Conservation (phyloP, 78 protist genomes). For the Polysphondylium violaceum region DNA sequence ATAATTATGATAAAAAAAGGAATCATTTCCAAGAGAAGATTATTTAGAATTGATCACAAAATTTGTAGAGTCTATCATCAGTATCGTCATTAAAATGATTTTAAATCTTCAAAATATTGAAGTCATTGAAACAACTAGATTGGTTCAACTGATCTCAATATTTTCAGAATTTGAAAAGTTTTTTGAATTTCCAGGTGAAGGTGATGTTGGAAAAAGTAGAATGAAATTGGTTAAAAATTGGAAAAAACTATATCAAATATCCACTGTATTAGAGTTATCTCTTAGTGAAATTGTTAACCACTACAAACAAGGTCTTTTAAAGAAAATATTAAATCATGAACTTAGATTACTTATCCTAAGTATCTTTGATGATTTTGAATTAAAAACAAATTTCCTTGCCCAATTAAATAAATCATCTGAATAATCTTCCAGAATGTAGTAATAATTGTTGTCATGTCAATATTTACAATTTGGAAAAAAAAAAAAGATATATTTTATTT, state of each 20-base stretch:
- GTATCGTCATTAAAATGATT: conserved; percentile 35
- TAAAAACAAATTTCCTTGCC: conserved; percentile 29
- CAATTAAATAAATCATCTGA: conserved; percentile 18
- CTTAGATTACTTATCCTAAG: conserved; percentile 21
- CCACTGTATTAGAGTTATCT: conserved; percentile 41
- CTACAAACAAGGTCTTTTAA: conserved; percentile 32
- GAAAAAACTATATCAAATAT: conserved; percentile 62
- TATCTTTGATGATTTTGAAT: conserved; percentile 64
- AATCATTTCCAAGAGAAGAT: conserved; percentile 40
- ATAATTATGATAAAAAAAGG: not conserved
- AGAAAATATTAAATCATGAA: conserved; percentile 31
- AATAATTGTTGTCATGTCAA: not conserved
- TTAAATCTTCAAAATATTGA: conserved; percentile 54
- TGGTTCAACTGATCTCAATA: conserved; percentile 6
- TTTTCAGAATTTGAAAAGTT: conserved; percentile 21
- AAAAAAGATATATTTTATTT: not conserved
- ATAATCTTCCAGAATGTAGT: not conserved
- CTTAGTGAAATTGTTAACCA: conserved; percentile 30
- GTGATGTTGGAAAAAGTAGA: conserved; percentile 15
- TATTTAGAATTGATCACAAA: conserved; percentile 38
- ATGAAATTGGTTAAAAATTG: conserved; percentile 47
- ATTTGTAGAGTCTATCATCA: conserved; percentile 36
- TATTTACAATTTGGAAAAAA: not conserved
- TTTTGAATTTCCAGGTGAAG: conserved; percentile 35
- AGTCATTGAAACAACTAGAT: conserved; percentile 39